Evolutionary conservation across 177 flowering plant genomes (phyloP).

Genomic region (Vitis hybrid): DNA sequence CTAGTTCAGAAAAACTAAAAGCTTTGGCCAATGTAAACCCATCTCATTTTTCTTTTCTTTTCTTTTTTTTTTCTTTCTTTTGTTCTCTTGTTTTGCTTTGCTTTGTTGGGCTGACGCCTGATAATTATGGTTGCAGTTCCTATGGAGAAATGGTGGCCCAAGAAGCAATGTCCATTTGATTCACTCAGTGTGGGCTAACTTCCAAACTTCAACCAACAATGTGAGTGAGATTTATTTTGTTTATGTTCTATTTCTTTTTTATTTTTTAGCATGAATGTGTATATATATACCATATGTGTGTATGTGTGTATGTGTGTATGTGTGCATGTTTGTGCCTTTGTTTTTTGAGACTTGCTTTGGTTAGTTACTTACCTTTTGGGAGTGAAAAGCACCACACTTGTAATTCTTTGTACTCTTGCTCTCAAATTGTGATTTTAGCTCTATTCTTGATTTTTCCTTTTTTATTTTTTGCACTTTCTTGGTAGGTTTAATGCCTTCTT

Average conservation of each 20-base stretch:
- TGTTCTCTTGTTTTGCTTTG: neutral
- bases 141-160: constrained; percentile 85
- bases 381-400: too few relatives aligned
- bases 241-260: neutral
- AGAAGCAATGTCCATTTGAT: constrained; percentile 51
- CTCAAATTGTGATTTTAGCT: too few relatives aligned
- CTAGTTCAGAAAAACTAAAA: constrained; percentile 58
- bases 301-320: too few relatives aligned
- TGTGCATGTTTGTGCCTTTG: too few relatives aligned
- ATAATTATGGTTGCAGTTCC: constrained; percentile 53
- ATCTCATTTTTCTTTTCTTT: neutral
- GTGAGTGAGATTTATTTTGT: constrained; percentile 42
- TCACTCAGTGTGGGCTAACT: constrained; percentile 97
- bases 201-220: constrained; percentile 87
- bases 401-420: too few relatives aligned
- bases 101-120: neutral
- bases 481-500: too few relatives aligned
- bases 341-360: too few relatives aligned
- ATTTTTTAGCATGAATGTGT: neutral
- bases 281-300: too few relatives aligned
- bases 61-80: neutral
- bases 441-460: too few relatives aligned
- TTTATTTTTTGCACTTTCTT: too few relatives aligned
- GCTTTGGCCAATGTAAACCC: constrained; percentile 71
- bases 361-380: too few relatives aligned